Conservation (phyloP, 805 yeast genomes). For the Sungouiozyma ichnusensis region DNA sequence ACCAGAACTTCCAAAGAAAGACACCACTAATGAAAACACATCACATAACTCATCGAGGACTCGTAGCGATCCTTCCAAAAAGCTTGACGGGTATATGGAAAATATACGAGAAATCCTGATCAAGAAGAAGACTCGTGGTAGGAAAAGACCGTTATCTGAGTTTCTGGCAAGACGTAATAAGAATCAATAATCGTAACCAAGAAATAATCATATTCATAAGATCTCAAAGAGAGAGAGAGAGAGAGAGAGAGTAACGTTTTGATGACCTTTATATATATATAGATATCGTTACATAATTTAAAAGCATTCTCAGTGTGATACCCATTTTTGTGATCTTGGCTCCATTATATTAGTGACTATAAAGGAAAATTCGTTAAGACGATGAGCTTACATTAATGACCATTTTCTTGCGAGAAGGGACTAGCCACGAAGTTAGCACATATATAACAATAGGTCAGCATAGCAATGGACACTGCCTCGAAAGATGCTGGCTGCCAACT, state of each 20-base stretch:
- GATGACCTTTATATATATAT: no score
- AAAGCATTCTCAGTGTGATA: no score
- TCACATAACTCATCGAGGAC: neutral
- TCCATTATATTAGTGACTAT: no score
- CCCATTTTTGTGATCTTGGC: no score
- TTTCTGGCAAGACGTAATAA: slow-evolving; percentile 8
- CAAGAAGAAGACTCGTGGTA: slow-evolving; percentile 16
- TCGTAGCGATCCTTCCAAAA: neutral
- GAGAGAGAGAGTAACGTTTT: no score
- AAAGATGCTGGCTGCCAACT: slow-evolving; percentile 39
- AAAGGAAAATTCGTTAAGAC: neutral
- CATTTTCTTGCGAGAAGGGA: slow-evolving; percentile 1
- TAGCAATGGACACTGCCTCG: neutral
- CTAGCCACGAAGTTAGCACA: no score
- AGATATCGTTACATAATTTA: no score
- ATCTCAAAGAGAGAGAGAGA: no score
- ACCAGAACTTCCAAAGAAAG: slow-evolving; percentile 11
- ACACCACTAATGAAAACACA: neutral
- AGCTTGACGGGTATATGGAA: neutral
- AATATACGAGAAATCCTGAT: slow-evolving; percentile 9
- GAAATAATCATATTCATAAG: no score
- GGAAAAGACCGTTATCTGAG: slow-evolving; percentile 23
- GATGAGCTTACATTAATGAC: neutral
- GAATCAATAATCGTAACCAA: neutral
- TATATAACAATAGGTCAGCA: no score